Conservation (phyloP, 257 asterid genomes). For the Solanum rostratum region DNA sequence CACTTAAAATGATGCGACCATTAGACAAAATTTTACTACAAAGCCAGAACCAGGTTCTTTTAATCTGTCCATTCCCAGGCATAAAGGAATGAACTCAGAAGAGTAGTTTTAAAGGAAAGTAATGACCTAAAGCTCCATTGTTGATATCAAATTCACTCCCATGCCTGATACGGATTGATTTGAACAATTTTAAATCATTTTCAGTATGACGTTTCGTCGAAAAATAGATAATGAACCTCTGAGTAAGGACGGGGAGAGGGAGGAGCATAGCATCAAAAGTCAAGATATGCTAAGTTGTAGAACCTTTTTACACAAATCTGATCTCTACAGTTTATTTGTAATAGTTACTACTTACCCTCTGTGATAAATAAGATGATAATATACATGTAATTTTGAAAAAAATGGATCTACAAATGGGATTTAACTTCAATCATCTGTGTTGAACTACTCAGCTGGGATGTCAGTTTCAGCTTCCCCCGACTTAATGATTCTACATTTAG, state of each 20-base stretch:
- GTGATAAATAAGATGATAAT: constrained; percentile 1
- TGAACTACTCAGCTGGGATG: constrained; percentile 13
- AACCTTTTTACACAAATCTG: background rate
- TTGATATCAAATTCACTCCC: background rate
- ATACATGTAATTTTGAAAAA: background rate
- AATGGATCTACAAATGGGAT: constrained; percentile 14
- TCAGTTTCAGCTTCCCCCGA: constrained; percentile 35
- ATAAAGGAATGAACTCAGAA: no score
- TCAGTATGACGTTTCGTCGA: background rate
- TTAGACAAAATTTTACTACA: no score
- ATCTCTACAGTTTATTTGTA: background rate
- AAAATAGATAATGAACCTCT: background rate
- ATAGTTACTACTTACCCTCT: background rate
- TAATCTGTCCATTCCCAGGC: no score
- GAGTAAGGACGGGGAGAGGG: background rate
- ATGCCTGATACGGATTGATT: background rate
- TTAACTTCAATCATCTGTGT: background rate
- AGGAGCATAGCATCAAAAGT: background rate
- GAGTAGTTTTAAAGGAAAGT: no score
- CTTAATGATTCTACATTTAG: constrained; percentile 43
- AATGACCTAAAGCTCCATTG: background rate
- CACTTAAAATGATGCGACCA: no score
- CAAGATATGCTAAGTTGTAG: background rate
- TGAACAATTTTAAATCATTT: background rate
- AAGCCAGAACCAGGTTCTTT: no score